Evolutionary conservation across 345 rosid genomes (phyloP).

Genomic region (Litchi chinensis): DNA sequence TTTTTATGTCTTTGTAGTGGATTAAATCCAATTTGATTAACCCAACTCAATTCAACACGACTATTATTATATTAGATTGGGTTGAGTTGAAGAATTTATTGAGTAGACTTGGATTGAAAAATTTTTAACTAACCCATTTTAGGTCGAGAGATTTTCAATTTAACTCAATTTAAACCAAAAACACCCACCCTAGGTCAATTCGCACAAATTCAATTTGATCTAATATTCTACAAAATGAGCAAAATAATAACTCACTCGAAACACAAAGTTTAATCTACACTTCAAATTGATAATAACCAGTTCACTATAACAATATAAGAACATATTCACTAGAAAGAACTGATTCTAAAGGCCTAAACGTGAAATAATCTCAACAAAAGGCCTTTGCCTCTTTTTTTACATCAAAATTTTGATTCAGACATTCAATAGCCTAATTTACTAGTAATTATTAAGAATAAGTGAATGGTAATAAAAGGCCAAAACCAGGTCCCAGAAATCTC

Average conservation of each 20-base stretch:
- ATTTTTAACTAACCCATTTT: too few species aligned
- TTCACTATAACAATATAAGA: neutral
- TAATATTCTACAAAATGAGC: neutral
- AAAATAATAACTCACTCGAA: neutral
- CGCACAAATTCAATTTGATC: too few species aligned
- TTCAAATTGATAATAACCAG: neutral
- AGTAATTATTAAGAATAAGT: conserved; percentile 15
- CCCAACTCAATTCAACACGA: too few species aligned
- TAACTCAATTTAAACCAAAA: too few species aligned
- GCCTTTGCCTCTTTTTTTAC: conserved; percentile 2
- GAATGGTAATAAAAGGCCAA: conserved; percentile 23
- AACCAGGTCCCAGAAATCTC: conserved; percentile 32
- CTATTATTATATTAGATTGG: too few species aligned
- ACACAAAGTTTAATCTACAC: neutral
- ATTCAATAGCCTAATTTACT: neutral
- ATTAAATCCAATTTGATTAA: too few species aligned
- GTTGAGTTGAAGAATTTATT: too few species aligned
- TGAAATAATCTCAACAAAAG: neutral
- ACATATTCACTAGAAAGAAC: neutral
- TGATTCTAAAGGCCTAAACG: neutral
- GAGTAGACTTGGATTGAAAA: too few species aligned
- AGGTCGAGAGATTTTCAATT: too few species aligned
- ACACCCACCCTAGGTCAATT: neutral
- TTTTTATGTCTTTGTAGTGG: too few species aligned
- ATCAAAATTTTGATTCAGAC: neutral